Conservation (phyloP, 352 stramenopile species). For the Aphanomyces stellatus region DNA sequence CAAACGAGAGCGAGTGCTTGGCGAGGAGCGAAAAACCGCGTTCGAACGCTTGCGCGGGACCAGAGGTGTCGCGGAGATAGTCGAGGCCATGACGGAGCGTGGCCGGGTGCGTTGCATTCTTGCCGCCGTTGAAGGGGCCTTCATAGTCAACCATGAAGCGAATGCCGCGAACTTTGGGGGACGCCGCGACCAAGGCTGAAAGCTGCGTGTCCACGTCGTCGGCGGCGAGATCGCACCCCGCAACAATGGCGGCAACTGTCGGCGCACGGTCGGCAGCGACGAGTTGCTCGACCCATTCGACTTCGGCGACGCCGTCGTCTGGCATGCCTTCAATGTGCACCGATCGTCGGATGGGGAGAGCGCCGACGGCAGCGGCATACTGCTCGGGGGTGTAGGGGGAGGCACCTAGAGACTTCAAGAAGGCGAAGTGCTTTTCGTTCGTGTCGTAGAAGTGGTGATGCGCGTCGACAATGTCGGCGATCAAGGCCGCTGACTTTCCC, state of each 20-base stretch:
- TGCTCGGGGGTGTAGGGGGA: constrained; percentile 32
- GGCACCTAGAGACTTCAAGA: constrained; percentile 28
- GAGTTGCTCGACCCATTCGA: constrained; percentile 32
- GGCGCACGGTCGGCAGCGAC: constrained; percentile 8
- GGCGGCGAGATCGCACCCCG: constrained; percentile 35
- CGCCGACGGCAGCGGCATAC: constrained; percentile 29
- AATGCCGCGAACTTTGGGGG: constrained; percentile 32
- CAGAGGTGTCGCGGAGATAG: constrained; percentile 29
- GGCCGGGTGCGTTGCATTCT: constrained; percentile 41
- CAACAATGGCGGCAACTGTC: constrained; percentile 40
- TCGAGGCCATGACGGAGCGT: constrained; percentile 39
- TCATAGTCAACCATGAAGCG: constrained; percentile 62
- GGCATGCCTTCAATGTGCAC: constrained; percentile 52
- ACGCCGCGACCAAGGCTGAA: constrained; percentile 18
- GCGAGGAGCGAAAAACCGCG: constrained; percentile 38
- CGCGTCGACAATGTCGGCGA: constrained; percentile 33
- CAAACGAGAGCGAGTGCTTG: constrained; percentile 37
- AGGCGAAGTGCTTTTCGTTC: constrained; percentile 33
- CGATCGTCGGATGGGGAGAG: constrained; percentile 25
- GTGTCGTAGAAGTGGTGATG: constrained; percentile 53
- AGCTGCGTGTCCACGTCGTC: constrained; percentile 29
- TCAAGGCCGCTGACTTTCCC: not conserved
- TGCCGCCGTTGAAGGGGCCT: constrained; percentile 26
- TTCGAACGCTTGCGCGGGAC: constrained; percentile 32
- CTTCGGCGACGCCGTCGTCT: constrained; percentile 35